Percentiles rank a stretch among this genome's conserved stretches.
Evolutionary conservation across 2,329 filamentous ascomycete species (phyloP).

Genomic region (Orbilia oligospora): DNA sequence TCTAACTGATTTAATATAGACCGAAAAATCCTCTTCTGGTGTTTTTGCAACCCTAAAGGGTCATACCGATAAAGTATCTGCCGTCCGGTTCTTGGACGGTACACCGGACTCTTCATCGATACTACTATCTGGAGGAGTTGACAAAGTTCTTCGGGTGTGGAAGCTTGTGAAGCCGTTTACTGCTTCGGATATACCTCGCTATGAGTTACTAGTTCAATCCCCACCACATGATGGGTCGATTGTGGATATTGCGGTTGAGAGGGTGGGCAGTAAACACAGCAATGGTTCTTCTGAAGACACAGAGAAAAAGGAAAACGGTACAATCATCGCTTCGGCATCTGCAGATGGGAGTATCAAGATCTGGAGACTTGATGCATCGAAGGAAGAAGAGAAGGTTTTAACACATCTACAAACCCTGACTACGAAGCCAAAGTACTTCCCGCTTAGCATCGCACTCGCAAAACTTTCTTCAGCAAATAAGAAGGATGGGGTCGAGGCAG

Average conservation of each 20-base stretch:
- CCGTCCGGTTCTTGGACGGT: conserved; percentile 80
- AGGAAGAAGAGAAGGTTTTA: conserved; percentile 62
- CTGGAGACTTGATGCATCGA: conserved; percentile 74
- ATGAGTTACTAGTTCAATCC: conserved; percentile 29
- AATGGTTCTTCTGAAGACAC: neutral
- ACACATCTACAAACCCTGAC: conserved; percentile 79
- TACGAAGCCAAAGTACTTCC: conserved; percentile 84
- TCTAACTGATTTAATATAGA: conserved; percentile 61
- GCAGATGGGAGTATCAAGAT: conserved; percentile 75
- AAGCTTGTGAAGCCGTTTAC: neutral
- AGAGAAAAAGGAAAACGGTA: neutral
- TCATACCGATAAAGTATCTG: conserved; percentile 85
- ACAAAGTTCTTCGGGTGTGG: conserved; percentile 76
- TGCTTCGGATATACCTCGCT: conserved; percentile 28
- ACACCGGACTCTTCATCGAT: conserved; percentile 70
- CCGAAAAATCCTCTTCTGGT: conserved; percentile 71
- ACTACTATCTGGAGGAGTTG: conserved; percentile 84
- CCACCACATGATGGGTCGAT: conserved; percentile 44
- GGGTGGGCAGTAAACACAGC: neutral
- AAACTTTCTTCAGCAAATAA: conserved; percentile 68
- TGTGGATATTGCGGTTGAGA: conserved; percentile 57
- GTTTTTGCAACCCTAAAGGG: conserved; percentile 78
- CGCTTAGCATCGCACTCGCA: conserved; percentile 80
- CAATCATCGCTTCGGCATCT: conserved; percentile 73
- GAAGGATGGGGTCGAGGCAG: neutral